Evolutionary conservation across 2,329 filamentous ascomycete species (phyloP).

Genomic region (Aspergillus arachidicola): DNA sequence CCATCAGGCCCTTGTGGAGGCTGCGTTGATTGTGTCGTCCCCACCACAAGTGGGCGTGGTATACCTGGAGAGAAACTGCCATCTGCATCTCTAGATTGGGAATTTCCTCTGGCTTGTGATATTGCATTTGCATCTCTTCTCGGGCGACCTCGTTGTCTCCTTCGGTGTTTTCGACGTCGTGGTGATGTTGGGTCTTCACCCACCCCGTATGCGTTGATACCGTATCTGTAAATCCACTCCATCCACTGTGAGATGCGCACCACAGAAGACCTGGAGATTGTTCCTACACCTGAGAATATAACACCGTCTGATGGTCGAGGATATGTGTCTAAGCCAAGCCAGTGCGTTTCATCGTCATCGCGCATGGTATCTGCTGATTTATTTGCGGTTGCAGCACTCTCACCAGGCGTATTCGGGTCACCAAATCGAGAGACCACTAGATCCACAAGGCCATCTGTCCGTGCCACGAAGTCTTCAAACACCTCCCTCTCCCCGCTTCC

Average conservation of each 20-base stretch:
- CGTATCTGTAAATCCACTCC: slow-evolving; percentile 83
- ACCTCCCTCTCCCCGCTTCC: slow-evolving; percentile 93
- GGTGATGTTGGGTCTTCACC: slow-evolving; percentile 73
- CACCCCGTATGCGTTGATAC: slow-evolving; percentile 81
- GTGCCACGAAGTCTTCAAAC: slow-evolving; percentile 78
- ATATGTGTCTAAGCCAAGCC: slow-evolving; percentile 73
- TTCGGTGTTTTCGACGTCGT: slow-evolving; percentile 51
- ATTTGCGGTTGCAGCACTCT: slow-evolving; percentile 20
- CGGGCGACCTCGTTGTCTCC: slow-evolving; percentile 28
- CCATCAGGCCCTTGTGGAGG: slow-evolving; percentile 18
- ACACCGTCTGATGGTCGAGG: slow-evolving; percentile 76
- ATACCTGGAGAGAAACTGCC: slow-evolving; percentile 42
- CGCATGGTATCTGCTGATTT: slow-evolving; percentile 18
- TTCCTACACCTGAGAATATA: slow-evolving; percentile 80
- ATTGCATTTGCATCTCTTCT: slow-evolving; percentile 14
- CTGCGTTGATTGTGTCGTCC: slow-evolving; percentile 20
- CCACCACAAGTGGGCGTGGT: slow-evolving; percentile 46
- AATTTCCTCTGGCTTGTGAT: not conserved
- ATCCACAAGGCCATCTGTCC: slow-evolving; percentile 84
- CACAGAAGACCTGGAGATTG: slow-evolving; percentile 70
- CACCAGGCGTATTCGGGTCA: slow-evolving; percentile 46
- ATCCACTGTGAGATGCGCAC: slow-evolving; percentile 80
- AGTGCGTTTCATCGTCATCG: slow-evolving; percentile 49
- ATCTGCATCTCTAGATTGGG: slow-evolving; percentile 23
- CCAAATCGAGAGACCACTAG: slow-evolving; percentile 87